Conservation (phyloP, 768 basidiomycete species). For the Auricularia sp. region DNA sequence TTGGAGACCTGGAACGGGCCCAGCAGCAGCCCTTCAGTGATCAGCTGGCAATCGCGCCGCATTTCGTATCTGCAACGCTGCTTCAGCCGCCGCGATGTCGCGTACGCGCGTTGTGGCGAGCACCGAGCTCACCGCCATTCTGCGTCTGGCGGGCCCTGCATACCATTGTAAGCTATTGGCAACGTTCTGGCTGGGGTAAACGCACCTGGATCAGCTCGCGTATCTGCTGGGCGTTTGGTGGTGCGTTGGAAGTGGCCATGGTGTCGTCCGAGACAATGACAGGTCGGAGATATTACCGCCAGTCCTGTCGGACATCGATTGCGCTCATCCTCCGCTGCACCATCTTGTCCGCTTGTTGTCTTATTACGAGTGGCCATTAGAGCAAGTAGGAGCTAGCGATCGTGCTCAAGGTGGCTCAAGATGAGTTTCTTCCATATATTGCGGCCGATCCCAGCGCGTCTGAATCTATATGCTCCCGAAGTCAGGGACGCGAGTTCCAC, state of each 20-base stretch:
- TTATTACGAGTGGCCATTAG: too few species aligned
- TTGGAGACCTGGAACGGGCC: slow-evolving; percentile 88
- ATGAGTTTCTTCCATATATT: too few species aligned
- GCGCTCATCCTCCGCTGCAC: background rate
- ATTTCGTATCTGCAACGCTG: slow-evolving; percentile 66
- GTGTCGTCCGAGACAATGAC: background rate
- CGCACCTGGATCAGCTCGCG: background rate
- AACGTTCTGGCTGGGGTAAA: background rate
- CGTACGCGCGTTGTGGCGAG: background rate
- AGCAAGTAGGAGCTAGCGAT: too few species aligned
- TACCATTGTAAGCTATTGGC: slow-evolving; percentile 10
- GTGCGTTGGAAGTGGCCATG: background rate
- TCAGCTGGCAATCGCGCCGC: slow-evolving; percentile 91
- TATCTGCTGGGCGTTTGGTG: background rate
- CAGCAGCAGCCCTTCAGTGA: slow-evolving; percentile 68
- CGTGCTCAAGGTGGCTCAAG: too few species aligned
- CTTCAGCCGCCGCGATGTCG: background rate
- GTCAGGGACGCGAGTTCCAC: too few species aligned
- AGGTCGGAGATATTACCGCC: background rate
- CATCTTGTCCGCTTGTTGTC: background rate
- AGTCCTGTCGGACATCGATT: background rate
- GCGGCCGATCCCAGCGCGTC: too few species aligned
- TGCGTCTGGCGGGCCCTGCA: slow-evolving; percentile 71
- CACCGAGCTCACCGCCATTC: slow-evolving; percentile 63
- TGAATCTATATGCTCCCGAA: too few species aligned